phyloP scores from a whole-genome alignment of 2,329 filamentous ascomycete genomes.

The Penicillium sp. region DNA sequence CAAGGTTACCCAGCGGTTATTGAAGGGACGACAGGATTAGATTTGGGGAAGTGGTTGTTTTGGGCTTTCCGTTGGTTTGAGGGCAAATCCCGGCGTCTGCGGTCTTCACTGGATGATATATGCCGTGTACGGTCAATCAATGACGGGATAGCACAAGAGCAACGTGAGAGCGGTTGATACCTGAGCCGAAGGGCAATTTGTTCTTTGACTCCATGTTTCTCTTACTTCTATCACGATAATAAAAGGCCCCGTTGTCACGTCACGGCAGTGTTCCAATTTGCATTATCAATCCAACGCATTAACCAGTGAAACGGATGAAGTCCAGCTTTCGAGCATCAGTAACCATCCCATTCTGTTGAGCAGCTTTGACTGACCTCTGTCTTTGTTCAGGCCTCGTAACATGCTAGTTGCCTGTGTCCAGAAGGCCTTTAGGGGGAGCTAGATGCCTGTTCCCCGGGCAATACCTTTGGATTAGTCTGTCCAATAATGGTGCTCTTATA shows the following conservation, averaged over 20 bases:
- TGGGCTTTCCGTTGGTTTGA: conserved; percentile 25
- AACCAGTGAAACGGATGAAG: background rate
- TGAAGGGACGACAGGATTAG: conserved; percentile 96
- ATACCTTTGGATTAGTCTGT: too few relatives aligned
- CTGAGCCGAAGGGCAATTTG: conserved; percentile 7
- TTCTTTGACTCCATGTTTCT: conserved; percentile 18
- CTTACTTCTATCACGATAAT: conserved; percentile 25
- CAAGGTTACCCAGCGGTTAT: conserved; percentile 97
- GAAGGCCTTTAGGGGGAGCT: too few relatives aligned
- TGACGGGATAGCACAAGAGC: conserved; percentile 15
- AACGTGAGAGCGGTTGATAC: conserved; percentile 14
- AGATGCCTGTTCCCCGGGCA: too few relatives aligned
- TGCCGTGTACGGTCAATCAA: conserved; percentile 18
- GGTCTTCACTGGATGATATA: conserved; percentile 25
- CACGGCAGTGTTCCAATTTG: conserved; percentile 10
- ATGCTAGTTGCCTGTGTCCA: background rate
- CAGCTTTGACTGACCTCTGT: background rate
- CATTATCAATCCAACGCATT: background rate
- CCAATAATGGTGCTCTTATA: too few relatives aligned
- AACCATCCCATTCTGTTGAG: background rate
- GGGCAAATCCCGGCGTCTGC: conserved; percentile 26
- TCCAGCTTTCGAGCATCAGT: background rate
- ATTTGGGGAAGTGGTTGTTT: conserved; percentile 19
- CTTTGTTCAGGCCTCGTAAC: background rate
- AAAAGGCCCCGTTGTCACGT: conserved; percentile 21